Conservation (phyloP, 352 stramenopile species). For the Thraustochytrium striatum region DNA sequence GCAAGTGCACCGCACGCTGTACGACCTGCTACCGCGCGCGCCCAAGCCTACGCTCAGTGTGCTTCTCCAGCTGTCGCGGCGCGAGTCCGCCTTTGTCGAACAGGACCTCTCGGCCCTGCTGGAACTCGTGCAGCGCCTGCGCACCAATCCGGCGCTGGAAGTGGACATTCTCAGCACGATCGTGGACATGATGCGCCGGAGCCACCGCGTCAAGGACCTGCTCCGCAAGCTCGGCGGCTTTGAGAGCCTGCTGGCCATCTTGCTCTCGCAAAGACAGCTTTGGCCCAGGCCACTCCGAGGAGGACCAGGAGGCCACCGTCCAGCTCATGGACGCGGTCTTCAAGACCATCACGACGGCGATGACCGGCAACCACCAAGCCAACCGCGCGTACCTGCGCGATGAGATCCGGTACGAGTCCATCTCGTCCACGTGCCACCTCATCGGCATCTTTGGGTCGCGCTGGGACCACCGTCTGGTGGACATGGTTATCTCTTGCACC, state of each 20-base stretch:
- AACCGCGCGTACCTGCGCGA: conserved; percentile 39
- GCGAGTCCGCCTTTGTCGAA: conserved; percentile 6
- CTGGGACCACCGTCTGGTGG: not conserved
- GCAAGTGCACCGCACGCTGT: not conserved
- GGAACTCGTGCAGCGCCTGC: conserved; percentile 8
- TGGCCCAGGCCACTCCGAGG: not conserved
- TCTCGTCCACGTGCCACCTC: conserved; percentile 30
- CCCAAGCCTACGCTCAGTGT: not conserved
- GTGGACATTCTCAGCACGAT: conserved; percentile 22
- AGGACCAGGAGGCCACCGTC: not conserved
- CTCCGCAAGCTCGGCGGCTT: conserved; percentile 18
- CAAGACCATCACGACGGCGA: conserved; percentile 24
- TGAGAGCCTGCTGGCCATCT: conserved; percentile 13
- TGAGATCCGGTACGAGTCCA: conserved; percentile 41
- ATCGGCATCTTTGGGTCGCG: conserved; percentile 37
- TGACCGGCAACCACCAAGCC: conserved; percentile 36
- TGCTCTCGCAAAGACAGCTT: conserved; percentile 10
- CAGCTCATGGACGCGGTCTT: conserved; percentile 19
- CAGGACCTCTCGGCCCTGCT: conserved; percentile 20
- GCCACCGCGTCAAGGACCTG: conserved; percentile 30
- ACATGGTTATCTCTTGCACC: conserved; percentile 44
- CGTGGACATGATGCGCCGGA: conserved; percentile 37
- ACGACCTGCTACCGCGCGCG: not conserved
- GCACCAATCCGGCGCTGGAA: not conserved
- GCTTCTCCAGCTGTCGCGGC: conserved; percentile 8